Evolutionary conservation across 2,329 filamentous ascomycete genomes (phyloP).

Genomic region (Microsporum audouinii): DNA sequence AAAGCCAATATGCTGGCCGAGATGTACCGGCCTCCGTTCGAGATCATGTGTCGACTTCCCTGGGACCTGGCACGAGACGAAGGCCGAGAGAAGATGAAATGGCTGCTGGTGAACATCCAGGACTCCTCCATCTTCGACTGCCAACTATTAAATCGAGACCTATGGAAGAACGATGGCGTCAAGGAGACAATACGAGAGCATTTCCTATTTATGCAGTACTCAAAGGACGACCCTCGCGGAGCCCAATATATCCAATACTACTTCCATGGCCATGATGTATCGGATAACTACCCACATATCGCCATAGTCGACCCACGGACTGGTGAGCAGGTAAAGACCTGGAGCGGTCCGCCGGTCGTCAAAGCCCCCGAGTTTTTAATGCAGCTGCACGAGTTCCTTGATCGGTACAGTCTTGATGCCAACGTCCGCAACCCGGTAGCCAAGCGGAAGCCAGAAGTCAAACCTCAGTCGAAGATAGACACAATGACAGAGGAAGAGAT

Average conservation of each 20-base stretch:
- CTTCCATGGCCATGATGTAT: constrained; percentile 64
- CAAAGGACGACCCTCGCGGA: constrained; percentile 69
- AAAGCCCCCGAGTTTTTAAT: constrained; percentile 70
- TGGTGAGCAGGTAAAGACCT: constrained; percentile 92
- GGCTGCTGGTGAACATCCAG: constrained; percentile 92
- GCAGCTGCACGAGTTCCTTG: constrained; percentile 90
- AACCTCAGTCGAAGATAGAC: constrained; percentile 62
- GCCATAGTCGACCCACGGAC: constrained; percentile 92
- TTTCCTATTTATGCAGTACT: constrained; percentile 92
- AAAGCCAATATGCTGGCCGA: constrained; percentile 76
- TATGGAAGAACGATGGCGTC: constrained; percentile 82
- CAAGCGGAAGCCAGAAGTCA: constrained; percentile 58
- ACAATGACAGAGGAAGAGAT: constrained; percentile 96
- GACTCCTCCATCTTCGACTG: constrained; percentile 90
- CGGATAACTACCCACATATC: constrained; percentile 90
- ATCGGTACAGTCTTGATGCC: constrained; percentile 79
- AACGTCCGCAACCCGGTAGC: constrained; percentile 90
- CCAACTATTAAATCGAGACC: constrained; percentile 82
- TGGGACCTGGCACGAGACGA: constrained; percentile 77
- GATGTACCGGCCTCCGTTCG: constrained; percentile 83
- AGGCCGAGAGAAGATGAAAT: constrained; percentile 81
- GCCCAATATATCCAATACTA: constrained; percentile 83
- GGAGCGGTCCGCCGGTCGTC: constrained; percentile 75
- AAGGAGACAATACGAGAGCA: constrained; percentile 74
- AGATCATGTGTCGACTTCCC: constrained; percentile 67